Base-by-base conservation (phyloP, 2,329 filamentous ascomycete genomes). In the Scedosporium boydii region DNA sequence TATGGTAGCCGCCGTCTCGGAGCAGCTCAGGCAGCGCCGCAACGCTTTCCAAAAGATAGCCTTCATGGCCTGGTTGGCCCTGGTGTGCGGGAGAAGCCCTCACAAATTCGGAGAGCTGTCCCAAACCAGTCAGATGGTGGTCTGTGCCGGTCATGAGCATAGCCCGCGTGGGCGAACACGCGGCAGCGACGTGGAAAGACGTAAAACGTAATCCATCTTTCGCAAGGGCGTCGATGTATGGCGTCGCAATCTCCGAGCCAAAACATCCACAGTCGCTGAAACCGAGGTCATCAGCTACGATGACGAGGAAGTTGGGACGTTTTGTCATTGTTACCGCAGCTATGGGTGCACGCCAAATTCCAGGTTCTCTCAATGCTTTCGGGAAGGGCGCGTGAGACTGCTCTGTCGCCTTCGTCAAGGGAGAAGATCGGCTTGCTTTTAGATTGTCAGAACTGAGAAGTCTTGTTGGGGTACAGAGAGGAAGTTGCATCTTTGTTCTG, bases 71-170 rank as follows among this genome's bases (percentile, higher is more conserved):
- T 0, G 83, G 83, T 73, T 80, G 78, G 9, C 80, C 84, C 42
- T 82, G 75, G 67, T 85, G 82, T 0, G 80, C 70, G 34, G 51
- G 27, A n/a, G 69, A 59, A 14, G 68, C 70, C 66, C 70, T 69
- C 4, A 67, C 72, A 16, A 70, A 85, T 72, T 85, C 82, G 65
- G 82, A 78, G 62, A 87, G 70, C 63, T 85, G 84, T 1, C 83
- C 84, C 2, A 87, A 74, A 1, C 85, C 80, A 9, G 80, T 80
- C 62, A 83, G 82, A 68, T 83, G 83, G 67, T 86, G 79, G 67
- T 86, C 84, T 0, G 84, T 87, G 3, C 84, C 84, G 0, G 82
- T 85, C 78, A 87, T 81, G 67, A 87, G 80, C 85, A 87, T 87
- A 55, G 84, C 80, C 56, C 84, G 76, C 3, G 82, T 84, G 3